Evolutionary conservation across 2,329 filamentous ascomycete genomes (phyloP), one percentile per base, ranked within the genome.

Genomic region (Trichoderma atrobrunneum): DNA sequence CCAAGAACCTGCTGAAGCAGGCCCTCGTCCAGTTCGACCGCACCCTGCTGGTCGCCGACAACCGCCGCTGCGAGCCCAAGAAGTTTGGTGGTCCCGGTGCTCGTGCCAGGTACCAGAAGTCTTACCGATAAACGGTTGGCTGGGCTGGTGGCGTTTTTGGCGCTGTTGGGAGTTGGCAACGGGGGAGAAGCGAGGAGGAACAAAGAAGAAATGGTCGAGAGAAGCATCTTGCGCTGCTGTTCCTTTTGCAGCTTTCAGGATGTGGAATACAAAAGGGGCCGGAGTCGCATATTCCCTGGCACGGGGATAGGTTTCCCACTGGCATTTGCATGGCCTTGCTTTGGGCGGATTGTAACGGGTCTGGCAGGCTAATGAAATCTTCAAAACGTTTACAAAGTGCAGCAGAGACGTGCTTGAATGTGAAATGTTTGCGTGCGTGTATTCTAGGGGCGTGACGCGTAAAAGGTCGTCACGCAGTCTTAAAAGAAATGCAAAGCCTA

Each of bases 1-100:
- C 93, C 89, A 99, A 99, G 93, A 98, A 98, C 91, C 90, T 94
- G 87, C 91, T 99, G 83, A 99, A 98, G 94, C 92, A 95, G 87
- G 93, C 93, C 79, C 91, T 99, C 80, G 93, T 95, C 82, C 91
- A 94, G 85, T 99, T 95, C 89, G 94, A 97, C 90, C 91, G 95
- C 83, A 97, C 94, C 84, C 92, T 99, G 79, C 93, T 99, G 83
- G 96, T 99, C 81, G 96, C 96, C 86, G 96, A 99, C 87, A 98
- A 97, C 92, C 93, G 96, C 86, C 93, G 96, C 81, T 96, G 94
- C 87, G 96, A 99, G 91, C 95, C 95, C 87, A 98, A 98, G 95
- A 98, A 98, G 90, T 93, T 94, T 84, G 91, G 91, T 85, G 93
- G 93, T 93, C 92, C 90, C 81, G 95, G 95, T 91, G 95, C 96